Percentiles rank a stretch among this genome's conserved stretches.
Conservation (phyloP, 2,329 filamentous ascomycete genomes). For the Pezicula neosporulosa region DNA sequence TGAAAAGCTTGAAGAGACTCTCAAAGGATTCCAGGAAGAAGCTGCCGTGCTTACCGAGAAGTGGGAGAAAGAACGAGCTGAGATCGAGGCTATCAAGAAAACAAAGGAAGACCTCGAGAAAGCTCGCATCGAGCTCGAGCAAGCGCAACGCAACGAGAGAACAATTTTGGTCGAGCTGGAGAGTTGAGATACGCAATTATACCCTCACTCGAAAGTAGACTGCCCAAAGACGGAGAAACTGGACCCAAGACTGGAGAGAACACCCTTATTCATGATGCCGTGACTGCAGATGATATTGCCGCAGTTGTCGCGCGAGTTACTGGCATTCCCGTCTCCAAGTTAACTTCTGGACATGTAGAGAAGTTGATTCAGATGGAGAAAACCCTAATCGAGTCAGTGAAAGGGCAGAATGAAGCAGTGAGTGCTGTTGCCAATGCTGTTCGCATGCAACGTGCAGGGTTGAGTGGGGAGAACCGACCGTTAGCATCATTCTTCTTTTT, state of each 20-base stretch:
- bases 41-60: conserved; percentile 70
- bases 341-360: conserved; percentile 91
- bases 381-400: conserved; percentile 74
- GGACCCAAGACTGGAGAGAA: conserved; percentile 27
- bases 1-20: conserved; percentile 75
- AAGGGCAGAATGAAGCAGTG: conserved; percentile 92
- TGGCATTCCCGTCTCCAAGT: conserved; percentile 86
- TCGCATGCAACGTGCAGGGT: conserved; percentile 85
- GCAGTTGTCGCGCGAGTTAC: conserved; percentile 87
- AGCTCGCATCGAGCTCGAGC: conserved; percentile 80
- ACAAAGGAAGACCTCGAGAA: conserved; percentile 85
- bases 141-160: conserved; percentile 82
- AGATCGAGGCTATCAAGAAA: conserved; percentile 84
- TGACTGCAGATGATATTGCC: conserved; percentile 94
- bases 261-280: conserved; percentile 82
- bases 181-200: conserved; percentile 88
- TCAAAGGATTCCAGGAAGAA: conserved; percentile 76
- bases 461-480: conserved; percentile 88
- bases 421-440: conserved; percentile 90
- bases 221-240: conserved; percentile 67
- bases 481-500: conserved; percentile 97
- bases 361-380: conserved; percentile 97
- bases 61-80: conserved; percentile 86
- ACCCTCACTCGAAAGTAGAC: conserved; percentile 71
- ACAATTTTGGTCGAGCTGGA: conserved; percentile 86